Base-by-base conservation (phyloP, 1,284 basidiomycete genomes). In the Sparassis latifolia region DNA sequence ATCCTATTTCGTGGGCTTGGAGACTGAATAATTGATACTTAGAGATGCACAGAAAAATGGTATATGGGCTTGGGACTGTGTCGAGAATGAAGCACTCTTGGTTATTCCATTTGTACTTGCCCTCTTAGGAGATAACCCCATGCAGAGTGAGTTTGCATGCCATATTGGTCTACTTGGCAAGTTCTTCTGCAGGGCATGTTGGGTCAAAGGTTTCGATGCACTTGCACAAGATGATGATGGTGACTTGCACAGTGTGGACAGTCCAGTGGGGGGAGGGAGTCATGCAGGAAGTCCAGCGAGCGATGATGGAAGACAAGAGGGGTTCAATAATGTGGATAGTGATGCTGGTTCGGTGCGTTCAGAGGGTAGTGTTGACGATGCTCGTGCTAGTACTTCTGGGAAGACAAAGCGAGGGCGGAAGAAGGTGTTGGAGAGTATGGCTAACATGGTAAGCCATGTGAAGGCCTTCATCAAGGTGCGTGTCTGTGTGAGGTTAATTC, bases 131-230 rank as follows among this genome's bases (percentile, higher is more conserved):
- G 70, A 76, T 52, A 75, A 75, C 53, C 73, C 71, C 0, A 76
- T 75, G 74, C 70, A 73, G 44, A 74, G 72, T 45, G 69, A 75
- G 50, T 57, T 75, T 48, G 62, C 69, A 0, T 72, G 64, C 40
- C 74, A 76, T 45, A 68, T 73, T 50, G 72, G 74, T 0, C 50
- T 73, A 1, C 44, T 38, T 1, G 71, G 68, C 0, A 71, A 69
- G 33, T 62, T 59, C 32, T 73, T 75, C 50, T 76, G 74, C 55
- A 62, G 68, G 0, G 48, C 46, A 1, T 76, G 73, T 45, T 51
- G 52, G 47, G 68, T 71, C 0, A 59, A 67, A 37, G 35, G 50
- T 66, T n/a, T 5, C 3, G 49, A 51, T 27, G 33, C 12, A 41
- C 3, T 12, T n/a, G 33, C 20, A 28, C 27, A 3, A 32, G 32